phyloP scores from a whole-genome alignment of 1,284 basidiomycete species.

The Calocybe gambosa region DNA sequence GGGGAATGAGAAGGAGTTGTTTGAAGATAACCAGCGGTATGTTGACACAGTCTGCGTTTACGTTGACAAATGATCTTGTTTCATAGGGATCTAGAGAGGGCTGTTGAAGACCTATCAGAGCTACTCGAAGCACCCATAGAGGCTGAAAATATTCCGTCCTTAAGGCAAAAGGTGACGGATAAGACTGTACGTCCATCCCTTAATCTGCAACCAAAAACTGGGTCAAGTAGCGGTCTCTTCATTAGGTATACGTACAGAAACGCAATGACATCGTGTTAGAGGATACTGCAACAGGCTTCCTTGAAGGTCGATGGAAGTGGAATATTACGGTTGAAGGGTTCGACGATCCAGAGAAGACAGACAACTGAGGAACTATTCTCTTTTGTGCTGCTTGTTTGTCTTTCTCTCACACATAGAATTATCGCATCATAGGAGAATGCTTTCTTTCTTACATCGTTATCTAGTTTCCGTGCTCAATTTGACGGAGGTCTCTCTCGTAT shows the following conservation, averaged over 20 bases:
- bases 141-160: constrained; percentile 70
- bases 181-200: constrained; percentile 61
- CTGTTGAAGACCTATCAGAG: constrained; percentile 93
- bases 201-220: background rate
- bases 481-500: background rate
- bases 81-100: constrained; percentile 82
- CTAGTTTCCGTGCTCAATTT: background rate
- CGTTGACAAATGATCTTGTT: too few species aligned
- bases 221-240: background rate
- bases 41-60: constrained; percentile 3
- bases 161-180: constrained; percentile 92
- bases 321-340: constrained; percentile 65
- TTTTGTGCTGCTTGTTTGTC: background rate
- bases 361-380: background rate
- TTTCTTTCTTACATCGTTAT: background rate
- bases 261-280: constrained; percentile 93
- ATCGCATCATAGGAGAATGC: too few species aligned
- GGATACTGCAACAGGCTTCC: constrained; percentile 88
- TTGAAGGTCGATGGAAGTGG: constrained; percentile 82
- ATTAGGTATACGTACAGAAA: constrained; percentile 91
- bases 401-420: background rate
- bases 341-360: constrained; percentile 29
- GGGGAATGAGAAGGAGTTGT: constrained; percentile 92
- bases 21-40: constrained; percentile 94
- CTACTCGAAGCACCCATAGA: constrained; percentile 89